phyloP scores from a whole-genome alignment of 139 green algal genomes.

The Tetraselmis striata region DNA sequence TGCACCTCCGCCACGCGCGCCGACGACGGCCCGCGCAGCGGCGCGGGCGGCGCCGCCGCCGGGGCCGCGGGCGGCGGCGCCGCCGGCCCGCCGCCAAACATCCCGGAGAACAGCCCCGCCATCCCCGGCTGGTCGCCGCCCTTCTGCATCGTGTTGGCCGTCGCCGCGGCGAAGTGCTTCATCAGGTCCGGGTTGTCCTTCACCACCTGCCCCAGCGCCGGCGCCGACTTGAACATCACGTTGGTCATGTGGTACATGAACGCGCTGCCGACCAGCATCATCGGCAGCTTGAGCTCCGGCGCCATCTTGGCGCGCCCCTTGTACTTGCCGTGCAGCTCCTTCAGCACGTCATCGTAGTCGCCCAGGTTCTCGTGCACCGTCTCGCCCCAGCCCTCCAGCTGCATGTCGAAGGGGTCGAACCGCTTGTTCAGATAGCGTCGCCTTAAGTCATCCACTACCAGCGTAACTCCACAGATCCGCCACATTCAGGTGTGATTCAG shows the following conservation, averaged over 20 bases:
- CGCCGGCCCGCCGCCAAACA: too few species aligned
- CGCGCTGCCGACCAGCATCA: conserved; percentile 13
- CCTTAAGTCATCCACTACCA: too few species aligned
- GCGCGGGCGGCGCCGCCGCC: too few species aligned
- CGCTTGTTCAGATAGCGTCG: conserved; percentile 17
- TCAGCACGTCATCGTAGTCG: conserved; percentile 15
- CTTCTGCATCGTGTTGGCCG: conserved; percentile 9
- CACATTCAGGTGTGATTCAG: too few species aligned
- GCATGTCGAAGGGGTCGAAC: conserved; percentile 15
- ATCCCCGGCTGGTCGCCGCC: too few species aligned
- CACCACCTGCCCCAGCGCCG: conserved; percentile 9
- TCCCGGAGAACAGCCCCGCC: too few species aligned
- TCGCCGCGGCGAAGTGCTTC: conserved; percentile 3
- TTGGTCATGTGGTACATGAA: conserved; percentile 16
- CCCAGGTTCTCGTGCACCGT: conserved; percentile 8
- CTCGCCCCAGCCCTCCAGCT: conserved; percentile 11
- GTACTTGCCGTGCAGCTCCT: conserved; percentile 17
- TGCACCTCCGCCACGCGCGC: too few species aligned
- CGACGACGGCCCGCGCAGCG: too few species aligned
- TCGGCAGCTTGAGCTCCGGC: conserved; percentile 16
- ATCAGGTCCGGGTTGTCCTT: conserved; percentile 14
- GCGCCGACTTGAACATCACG: conserved; percentile 2
- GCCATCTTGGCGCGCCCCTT: conserved; percentile 1
- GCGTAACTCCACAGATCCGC: too few species aligned
- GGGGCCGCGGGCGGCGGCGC: too few species aligned